A percentile compares a stretch with the other conserved stretches of the same genome.
Conservation (phyloP, 2,329 filamentous ascomycete genomes). For the Aureobasidium uvarum region DNA sequence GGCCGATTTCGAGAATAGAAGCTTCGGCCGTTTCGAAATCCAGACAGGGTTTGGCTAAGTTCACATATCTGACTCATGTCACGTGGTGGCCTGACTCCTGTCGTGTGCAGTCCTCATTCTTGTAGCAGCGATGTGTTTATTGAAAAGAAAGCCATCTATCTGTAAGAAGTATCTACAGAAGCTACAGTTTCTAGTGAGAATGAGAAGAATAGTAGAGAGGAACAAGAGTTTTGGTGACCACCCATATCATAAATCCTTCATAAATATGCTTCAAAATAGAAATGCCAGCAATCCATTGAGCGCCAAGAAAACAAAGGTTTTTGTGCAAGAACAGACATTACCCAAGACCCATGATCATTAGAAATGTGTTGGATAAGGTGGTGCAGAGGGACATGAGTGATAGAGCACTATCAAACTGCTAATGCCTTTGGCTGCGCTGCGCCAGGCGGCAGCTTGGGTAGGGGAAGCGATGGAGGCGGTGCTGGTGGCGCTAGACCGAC, state of each 20-base stretch:
- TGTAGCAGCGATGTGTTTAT: not conserved
- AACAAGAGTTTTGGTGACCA: not conserved
- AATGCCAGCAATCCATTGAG: constrained; percentile 3
- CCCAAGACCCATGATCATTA: not conserved
- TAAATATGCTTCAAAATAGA: not conserved
- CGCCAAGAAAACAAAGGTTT: constrained; percentile 10
- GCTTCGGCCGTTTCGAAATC: constrained; percentile 8
- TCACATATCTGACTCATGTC: not conserved
- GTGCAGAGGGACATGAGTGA: not conserved
- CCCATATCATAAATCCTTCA: constrained; percentile 12
- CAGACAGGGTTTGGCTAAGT: not conserved
- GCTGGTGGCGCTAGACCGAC: constrained; percentile 47
- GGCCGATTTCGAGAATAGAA: not conserved
- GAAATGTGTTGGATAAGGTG: not conserved
- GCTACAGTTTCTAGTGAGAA: not conserved
- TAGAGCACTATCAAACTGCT: not conserved
- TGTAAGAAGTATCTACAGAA: not conserved
- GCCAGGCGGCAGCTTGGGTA: constrained; percentile 41
- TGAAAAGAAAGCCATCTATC: not conserved
- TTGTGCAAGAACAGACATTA: constrained; percentile 10
- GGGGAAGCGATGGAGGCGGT: constrained; percentile 48
- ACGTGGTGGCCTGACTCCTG: constrained; percentile 5
- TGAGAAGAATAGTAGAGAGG: not conserved
- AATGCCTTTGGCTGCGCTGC: constrained; percentile 4
- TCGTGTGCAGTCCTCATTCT: not conserved